Evolutionary conservation across 495 filamentous ascomycete species (phyloP).

Genomic region (Xylaria castorea): DNA sequence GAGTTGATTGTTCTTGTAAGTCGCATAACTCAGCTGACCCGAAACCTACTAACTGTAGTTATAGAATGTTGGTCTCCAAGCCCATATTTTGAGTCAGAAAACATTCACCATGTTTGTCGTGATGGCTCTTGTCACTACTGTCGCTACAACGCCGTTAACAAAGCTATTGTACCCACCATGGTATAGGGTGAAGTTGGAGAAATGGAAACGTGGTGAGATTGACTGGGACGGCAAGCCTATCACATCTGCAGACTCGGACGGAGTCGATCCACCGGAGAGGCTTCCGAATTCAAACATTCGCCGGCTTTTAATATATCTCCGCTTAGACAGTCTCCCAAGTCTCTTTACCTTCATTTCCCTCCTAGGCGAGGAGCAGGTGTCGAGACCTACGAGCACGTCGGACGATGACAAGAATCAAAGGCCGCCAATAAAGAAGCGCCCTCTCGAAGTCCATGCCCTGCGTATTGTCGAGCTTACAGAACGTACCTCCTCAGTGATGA

Average conservation of each 20-base stretch:
- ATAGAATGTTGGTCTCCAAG: constrained; percentile 93
- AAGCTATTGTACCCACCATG: constrained; percentile 79
- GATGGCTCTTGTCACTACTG: constrained; percentile 93
- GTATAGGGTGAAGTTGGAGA: constrained; percentile 90
- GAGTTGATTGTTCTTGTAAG: constrained; percentile 93
- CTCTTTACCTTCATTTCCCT: constrained; percentile 85
- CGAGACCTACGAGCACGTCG: constrained; percentile 33
- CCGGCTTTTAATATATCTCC: constrained; percentile 65
- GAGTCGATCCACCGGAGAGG: constrained; percentile 52
- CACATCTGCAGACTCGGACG: constrained; percentile 45
- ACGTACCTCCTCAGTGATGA: constrained; percentile 94
- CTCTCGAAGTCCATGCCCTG: constrained; percentile 83
- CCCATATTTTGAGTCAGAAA: constrained; percentile 80
- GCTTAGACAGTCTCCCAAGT: constrained; percentile 88
- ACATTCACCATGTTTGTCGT: constrained; percentile 99
- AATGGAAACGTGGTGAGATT: constrained; percentile 91
- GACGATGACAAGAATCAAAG: constrained; percentile 32
- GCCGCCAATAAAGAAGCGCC: constrained; percentile 47
- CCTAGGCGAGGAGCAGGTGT: constrained; percentile 62
- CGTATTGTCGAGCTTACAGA: constrained; percentile 89
- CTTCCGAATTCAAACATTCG: constrained; percentile 53
- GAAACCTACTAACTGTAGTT: constrained; percentile 33
- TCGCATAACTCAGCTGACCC: constrained; percentile 11
- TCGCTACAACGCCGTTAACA: constrained; percentile 86
- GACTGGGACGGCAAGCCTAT: constrained; percentile 84